These are phyloP conservation scores for Leptographium flavum DNA, from an alignment of 2,329 filamentous ascomycete genomes.

Conservation along the genomic window DNA sequence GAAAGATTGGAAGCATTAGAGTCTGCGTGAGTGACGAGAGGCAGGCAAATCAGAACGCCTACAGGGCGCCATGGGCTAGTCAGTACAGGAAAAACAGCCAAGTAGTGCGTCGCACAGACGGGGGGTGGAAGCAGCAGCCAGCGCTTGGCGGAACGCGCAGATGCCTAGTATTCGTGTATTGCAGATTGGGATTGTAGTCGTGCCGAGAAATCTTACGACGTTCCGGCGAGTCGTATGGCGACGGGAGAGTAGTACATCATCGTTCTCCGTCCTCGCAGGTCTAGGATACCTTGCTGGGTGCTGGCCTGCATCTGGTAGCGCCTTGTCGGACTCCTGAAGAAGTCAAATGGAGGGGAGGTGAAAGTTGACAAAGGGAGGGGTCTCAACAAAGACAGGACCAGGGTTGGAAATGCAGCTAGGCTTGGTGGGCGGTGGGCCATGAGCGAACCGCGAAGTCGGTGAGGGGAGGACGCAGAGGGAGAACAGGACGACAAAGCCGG, in stretches of 20 bases:
- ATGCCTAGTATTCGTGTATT: neutral
- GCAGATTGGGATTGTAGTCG: too few species aligned
- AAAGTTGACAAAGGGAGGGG: neutral
- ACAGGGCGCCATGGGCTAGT: neutral
- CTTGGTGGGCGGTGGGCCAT: neutral
- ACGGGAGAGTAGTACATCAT: neutral
- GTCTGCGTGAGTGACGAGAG: neutral
- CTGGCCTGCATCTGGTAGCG: too few species aligned
- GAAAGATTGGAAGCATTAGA: constrained; percentile 10
- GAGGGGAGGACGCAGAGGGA: neutral
- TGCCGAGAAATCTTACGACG: neutral
- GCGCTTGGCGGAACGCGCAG: neutral
- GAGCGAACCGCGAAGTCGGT: constrained; percentile 1
- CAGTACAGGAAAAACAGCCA: neutral
- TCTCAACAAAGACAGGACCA: neutral
- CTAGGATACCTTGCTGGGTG: too few species aligned
- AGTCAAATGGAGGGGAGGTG: neutral
- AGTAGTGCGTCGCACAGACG: neutral
- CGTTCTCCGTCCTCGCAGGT: neutral
- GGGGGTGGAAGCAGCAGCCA: neutral
- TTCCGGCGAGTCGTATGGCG: neutral
- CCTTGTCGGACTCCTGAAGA: neutral
- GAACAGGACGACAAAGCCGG: neutral
- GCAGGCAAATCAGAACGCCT: neutral
- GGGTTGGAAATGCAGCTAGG: neutral